phyloP scores from a whole-genome alignment of 805 yeast species.

The Saturnispora galanensis region DNA sequence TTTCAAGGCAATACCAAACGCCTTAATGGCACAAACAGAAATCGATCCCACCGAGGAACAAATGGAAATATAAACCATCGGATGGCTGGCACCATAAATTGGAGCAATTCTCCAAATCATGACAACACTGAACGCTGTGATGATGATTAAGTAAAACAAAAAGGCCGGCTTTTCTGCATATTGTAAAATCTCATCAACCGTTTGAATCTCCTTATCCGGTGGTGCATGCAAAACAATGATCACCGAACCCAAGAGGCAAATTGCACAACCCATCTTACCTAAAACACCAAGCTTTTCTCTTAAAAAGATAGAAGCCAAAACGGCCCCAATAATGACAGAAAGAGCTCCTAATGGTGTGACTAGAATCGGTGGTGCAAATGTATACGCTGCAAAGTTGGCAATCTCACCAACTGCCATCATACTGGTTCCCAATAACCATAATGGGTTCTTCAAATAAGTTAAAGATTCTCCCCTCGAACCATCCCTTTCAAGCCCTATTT shows the following conservation, averaged over 20 bases:
- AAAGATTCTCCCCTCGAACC: constrained; percentile 66
- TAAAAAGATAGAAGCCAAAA: constrained; percentile 73
- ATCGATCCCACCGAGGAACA: constrained; percentile 88
- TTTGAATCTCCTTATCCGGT: constrained; percentile 79
- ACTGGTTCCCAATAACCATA: constrained; percentile 90
- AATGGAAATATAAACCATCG: constrained; percentile 82
- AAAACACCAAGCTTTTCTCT: constrained; percentile 80
- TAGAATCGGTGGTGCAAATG: constrained; percentile 88
- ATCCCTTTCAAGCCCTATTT: constrained; percentile 65
- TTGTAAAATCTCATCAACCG: constrained; percentile 77
- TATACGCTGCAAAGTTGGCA: constrained; percentile 90
- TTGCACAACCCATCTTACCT: constrained; percentile 90
- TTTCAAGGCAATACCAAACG: constrained; percentile 85
- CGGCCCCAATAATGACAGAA: constrained; percentile 86
- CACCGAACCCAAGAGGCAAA: constrained; percentile 79
- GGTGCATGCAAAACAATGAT: constrained; percentile 89
- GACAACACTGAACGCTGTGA: constrained; percentile 57
- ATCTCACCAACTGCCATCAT: constrained; percentile 88
- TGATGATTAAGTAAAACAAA: constrained; percentile 51
- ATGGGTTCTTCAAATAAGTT: constrained; percentile 71
- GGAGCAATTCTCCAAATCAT: constrained; percentile 85
- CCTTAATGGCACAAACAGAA: constrained; percentile 86
- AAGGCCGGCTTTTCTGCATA: constrained; percentile 77
- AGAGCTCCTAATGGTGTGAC: constrained; percentile 91
- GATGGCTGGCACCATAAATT: constrained; percentile 64